Conservation (phyloP, 306 rosid genomes). For the Sicyos baderoa region DNA sequence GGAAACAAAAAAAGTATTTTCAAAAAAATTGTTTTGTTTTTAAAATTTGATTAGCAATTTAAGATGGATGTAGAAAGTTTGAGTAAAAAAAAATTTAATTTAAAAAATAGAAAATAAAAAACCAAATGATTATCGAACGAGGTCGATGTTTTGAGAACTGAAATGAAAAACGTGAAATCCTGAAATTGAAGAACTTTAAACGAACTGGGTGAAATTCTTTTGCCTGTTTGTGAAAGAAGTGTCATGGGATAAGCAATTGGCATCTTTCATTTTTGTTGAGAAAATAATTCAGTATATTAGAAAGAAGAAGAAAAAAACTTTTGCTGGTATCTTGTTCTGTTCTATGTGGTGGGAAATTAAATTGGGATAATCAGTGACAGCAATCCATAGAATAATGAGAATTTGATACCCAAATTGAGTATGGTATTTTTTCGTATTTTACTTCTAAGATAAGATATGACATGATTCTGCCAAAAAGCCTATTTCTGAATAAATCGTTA, state of each 20-base stretch:
- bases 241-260: neutral
- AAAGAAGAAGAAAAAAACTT: neutral
- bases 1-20: no score
- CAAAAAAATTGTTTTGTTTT: no score
- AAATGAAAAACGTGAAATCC: neutral
- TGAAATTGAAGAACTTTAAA: neutral
- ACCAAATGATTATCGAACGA: no score
- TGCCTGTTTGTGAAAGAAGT: neutral
- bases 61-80: no score
- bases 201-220: neutral
- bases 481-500: neutral
- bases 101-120: no score
- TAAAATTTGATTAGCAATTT: no score
- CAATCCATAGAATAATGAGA: neutral
- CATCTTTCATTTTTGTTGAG: neutral
- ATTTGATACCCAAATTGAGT: neutral
- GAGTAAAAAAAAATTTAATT: no score
- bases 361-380: conserved; percentile 6
- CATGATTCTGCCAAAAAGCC: conserved; percentile 3
- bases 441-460: neutral
- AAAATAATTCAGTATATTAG: neutral
- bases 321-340: neutral
- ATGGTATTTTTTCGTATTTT: no score
- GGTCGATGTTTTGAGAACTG: no score
- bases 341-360: neutral